These are phyloP conservation scores for Cordyceps pruinosa DNA, from an alignment of 2,329 filamentous ascomycete species.

Conservation along the genomic window DNA sequence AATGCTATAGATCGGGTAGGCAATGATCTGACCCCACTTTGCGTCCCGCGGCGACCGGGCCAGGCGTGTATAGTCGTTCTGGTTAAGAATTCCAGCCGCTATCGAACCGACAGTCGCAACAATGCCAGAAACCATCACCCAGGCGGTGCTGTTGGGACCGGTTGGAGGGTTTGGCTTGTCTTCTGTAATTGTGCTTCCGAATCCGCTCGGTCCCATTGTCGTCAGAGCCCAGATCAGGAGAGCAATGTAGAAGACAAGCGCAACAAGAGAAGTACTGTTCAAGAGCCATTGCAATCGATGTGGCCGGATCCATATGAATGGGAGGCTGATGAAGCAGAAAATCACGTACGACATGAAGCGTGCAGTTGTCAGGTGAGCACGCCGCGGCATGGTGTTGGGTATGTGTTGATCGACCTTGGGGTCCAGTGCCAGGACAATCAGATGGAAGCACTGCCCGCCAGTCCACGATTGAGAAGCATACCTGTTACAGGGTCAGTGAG, in stretches of 20 bases:
- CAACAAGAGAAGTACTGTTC: constrained; percentile 31
- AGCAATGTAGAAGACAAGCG: constrained; percentile 34
- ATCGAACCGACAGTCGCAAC: constrained; percentile 32
- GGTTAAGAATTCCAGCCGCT: constrained; percentile 32
- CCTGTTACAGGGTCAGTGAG: constrained; percentile 18
- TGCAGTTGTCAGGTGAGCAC: constrained; percentile 37
- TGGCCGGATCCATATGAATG: constrained; percentile 37
- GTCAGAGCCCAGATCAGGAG: constrained; percentile 38
- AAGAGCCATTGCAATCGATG: constrained; percentile 38
- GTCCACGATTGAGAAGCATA: constrained; percentile 41
- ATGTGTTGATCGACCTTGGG: constrained; percentile 36
- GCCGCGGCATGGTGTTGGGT: constrained; percentile 33
- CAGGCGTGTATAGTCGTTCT: constrained; percentile 33
- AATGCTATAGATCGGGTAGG: constrained; percentile 31
- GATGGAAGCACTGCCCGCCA: constrained; percentile 38
- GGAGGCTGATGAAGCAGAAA: constrained; percentile 37
- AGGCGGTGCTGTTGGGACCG: constrained; percentile 26
- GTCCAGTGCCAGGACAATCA: constrained; percentile 39
- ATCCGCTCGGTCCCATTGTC: constrained; percentile 35
- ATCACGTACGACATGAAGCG: constrained; percentile 38
- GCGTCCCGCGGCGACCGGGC: constrained; percentile 26
- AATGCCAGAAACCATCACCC: constrained; percentile 31
- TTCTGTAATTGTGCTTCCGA: constrained; percentile 27
- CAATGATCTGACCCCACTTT: constrained; percentile 28
- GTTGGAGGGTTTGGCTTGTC: constrained; percentile 19